A percentile compares a stretch with the other conserved stretches of the same genome.
These are phyloP conservation scores for Petunia axillaris DNA, from an alignment of 257 asterid genomes.

Conservation along the genomic window DNA sequence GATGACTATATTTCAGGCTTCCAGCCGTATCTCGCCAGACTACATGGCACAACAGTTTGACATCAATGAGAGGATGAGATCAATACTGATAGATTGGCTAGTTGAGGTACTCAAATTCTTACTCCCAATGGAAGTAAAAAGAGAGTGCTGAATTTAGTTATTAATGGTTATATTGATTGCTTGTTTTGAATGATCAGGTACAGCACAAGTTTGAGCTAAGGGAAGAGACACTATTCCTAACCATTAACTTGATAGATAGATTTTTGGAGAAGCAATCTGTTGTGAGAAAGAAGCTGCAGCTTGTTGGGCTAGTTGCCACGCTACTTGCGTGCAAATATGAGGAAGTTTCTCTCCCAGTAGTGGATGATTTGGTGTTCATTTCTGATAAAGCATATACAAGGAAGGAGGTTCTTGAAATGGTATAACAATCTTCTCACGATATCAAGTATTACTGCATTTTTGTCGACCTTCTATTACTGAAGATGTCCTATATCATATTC, in stretches of 20 bases:
- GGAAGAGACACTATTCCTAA: conserved; percentile 77
- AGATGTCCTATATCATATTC: neutral
- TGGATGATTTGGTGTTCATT: conserved; percentile 80
- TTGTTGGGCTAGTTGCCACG: conserved; percentile 84
- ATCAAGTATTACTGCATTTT: neutral
- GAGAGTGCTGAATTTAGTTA: neutral
- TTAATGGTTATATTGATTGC: neutral
- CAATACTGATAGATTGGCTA: conserved; percentile 94
- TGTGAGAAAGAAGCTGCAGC: conserved; percentile 87
- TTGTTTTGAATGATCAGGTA: conserved; percentile 49
- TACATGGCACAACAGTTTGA: conserved; percentile 83
- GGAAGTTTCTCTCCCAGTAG: conserved; percentile 85
- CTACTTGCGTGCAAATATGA: conserved; percentile 92
- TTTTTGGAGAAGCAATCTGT: conserved; percentile 77
- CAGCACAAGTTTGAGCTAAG: conserved; percentile 92
- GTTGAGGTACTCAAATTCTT: conserved; percentile 55
- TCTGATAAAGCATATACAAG: conserved; percentile 87
- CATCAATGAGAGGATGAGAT: conserved; percentile 84
- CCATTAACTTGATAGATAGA: conserved; percentile 80
- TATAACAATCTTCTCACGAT: neutral
- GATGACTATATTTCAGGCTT: conserved; percentile 46
- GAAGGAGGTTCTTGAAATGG: conserved; percentile 84
- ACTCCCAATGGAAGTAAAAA: neutral
- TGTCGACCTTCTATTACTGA: neutral
- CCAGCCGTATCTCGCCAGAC: conserved; percentile 67